These are phyloP conservation scores for Rhizophagus clarus DNA, from an alignment of 192 early-diverging fungal species.

Conservation along the genomic window DNA sequence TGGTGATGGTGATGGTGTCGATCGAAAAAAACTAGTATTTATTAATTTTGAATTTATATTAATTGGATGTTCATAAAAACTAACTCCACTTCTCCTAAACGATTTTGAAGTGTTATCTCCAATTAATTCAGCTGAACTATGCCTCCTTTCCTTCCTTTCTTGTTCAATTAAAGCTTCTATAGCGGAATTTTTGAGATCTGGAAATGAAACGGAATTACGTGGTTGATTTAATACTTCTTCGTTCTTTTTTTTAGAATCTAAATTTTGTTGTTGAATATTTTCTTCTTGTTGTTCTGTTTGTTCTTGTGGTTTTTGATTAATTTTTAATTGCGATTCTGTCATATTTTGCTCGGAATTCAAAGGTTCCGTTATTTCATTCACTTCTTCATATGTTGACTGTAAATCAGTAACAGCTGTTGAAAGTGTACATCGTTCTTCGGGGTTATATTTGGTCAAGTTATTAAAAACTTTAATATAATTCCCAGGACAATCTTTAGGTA, in stretches of 20 bases:
- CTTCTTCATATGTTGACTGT: background rate
- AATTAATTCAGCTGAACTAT: background rate
- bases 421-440: background rate
- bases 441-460: background rate
- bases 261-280: background rate
- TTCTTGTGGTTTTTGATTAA: background rate
- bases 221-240: background rate
- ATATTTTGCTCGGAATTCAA: background rate
- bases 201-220: background rate
- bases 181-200: background rate
- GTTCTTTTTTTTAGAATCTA: background rate
- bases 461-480: background rate
- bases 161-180: background rate
- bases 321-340: background rate
- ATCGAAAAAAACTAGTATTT: background rate
- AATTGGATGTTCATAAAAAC: background rate
- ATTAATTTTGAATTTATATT: background rate
- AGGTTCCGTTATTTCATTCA: background rate
- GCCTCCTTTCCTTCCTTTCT: background rate
- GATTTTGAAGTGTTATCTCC: background rate
- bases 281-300: background rate
- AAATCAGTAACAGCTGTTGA: background rate
- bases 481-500: background rate
- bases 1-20: background rate
- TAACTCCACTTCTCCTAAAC: background rate